Percentiles rank a stretch among this genome's conserved stretches.
phyloP scores from a whole-genome alignment of 176 grass and related monocot species.

The Puccinellia tenuiflora region DNA sequence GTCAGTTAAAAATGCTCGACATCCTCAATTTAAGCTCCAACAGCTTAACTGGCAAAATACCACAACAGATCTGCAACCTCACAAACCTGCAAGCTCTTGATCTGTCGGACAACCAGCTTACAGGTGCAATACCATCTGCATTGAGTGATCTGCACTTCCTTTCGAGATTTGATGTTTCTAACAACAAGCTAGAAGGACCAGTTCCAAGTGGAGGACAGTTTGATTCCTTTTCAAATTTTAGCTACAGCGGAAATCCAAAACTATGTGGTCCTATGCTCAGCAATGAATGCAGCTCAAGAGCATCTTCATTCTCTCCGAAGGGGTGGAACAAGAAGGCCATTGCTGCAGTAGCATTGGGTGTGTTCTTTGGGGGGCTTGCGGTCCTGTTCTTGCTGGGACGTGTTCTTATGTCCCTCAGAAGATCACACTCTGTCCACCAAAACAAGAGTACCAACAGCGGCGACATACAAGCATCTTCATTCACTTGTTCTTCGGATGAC shows the following conservation, averaged over 20 bases:
- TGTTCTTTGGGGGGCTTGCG: slow-evolving; percentile 53
- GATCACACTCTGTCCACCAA: slow-evolving; percentile 17
- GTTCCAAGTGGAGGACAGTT: slow-evolving; percentile 61
- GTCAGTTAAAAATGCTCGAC: slow-evolving; percentile 44
- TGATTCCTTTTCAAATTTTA: slow-evolving; percentile 53
- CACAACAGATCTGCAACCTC: slow-evolving; percentile 45
- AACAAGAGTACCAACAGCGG: slow-evolving; percentile 28
- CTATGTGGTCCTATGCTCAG: slow-evolving; percentile 52
- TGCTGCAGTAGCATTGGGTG: slow-evolving; percentile 45
- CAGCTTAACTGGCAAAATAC: slow-evolving; percentile 58
- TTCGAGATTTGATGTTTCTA: slow-evolving; percentile 55
- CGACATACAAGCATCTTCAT: slow-evolving; percentile 44
- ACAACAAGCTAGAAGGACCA: slow-evolving; percentile 56
- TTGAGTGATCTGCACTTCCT: slow-evolving; percentile 55
- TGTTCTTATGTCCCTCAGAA: slow-evolving; percentile 38
- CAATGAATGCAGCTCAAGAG: not conserved
- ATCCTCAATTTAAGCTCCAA: slow-evolving; percentile 50
- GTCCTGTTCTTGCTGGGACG: slow-evolving; percentile 50
- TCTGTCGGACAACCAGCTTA: slow-evolving; percentile 51
- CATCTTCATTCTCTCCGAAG: not conserved
- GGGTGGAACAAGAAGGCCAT: slow-evolving; percentile 38
- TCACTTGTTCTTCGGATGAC: slow-evolving; percentile 43
- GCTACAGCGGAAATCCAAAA: slow-evolving; percentile 58
- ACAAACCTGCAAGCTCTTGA: slow-evolving; percentile 50
- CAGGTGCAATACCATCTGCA: slow-evolving; percentile 45